Evolutionary conservation across 768 basidiomycete species (phyloP).

Genomic region (Termitomyces sp.): DNA sequence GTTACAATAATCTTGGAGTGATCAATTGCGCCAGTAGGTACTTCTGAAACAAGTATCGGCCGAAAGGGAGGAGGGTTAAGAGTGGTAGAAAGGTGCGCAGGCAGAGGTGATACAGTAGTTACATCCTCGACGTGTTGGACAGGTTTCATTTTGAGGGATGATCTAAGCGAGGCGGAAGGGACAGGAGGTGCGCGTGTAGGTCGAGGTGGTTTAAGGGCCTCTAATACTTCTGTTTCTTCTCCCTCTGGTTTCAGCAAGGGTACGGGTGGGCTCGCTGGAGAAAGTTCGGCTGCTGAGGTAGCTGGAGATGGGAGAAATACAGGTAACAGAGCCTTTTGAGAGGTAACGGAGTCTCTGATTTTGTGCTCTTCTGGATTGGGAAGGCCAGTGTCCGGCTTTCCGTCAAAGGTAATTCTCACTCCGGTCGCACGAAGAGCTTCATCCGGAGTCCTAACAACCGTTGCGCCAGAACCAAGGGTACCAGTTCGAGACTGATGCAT

Average conservation of each 20-base stretch:
- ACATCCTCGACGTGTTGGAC: slow-evolving; percentile 32
- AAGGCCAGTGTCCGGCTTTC: slow-evolving; percentile 11
- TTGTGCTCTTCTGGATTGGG: slow-evolving; percentile 1
- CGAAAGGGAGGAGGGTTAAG: slow-evolving; percentile 54
- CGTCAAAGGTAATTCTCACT: slow-evolving; percentile 34
- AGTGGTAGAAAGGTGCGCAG: slow-evolving; percentile 37
- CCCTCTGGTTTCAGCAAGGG: slow-evolving; percentile 40
- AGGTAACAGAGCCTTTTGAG: slow-evolving; percentile 4
- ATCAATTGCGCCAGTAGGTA: slow-evolving; percentile 44
- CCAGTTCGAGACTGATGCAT: slow-evolving; percentile 38
- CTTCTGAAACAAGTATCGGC: slow-evolving; percentile 58
- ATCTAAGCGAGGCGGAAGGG: slow-evolving; percentile 22
- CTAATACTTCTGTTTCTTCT: slow-evolving; percentile 22
- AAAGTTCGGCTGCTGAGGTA: slow-evolving; percentile 12
- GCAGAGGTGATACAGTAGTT: slow-evolving; percentile 44
- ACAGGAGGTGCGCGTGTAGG: slow-evolving; percentile 20
- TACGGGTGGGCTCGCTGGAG: slow-evolving; percentile 33
- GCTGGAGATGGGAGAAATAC: slow-evolving; percentile 3
- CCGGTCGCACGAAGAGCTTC: slow-evolving; percentile 61
- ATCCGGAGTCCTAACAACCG: slow-evolving; percentile 72
- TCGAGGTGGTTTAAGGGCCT: slow-evolving; percentile 30
- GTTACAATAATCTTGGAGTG: slow-evolving; percentile 61
- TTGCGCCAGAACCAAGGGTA: slow-evolving; percentile 65
- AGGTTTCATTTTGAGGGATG: slow-evolving; percentile 34
- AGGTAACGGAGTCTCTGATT: slow-evolving; percentile 9